Evolutionary conservation across 2,329 filamentous ascomycete genomes (phyloP), one percentile per base, ranked within the genome.

Genomic region (Cercospora sp.): DNA sequence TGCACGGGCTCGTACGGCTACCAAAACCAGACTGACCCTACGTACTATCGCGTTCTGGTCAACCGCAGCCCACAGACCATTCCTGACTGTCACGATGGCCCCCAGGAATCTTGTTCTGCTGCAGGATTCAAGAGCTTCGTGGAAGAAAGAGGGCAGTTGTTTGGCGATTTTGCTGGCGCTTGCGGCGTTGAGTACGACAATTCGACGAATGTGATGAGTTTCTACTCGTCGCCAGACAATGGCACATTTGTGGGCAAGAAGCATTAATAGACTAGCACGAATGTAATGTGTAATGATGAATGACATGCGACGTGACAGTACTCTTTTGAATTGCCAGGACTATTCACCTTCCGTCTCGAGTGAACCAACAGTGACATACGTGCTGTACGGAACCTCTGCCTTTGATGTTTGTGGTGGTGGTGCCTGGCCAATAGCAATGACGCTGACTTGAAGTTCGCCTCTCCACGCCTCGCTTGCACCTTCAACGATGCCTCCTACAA

Each of bases 1-100:
- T 91, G 89, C 77, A 74, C 73, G 7, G 82, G 83, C n/a, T 84
- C 84, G 72, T 84, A 84, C 67, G 85, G 87, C 6, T 88, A 82
- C 74, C 77, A 82, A 1, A 82, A 85, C 59, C 69, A 72, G 40
- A 74, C 75, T 10, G 74, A 75, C 69, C 74, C 77, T 18, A 77
- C 77, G 9, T 87, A 83, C 71, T 83, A 84, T 73, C 78, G 85
- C 16, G 82, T 85, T 0, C 72, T 86, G 24, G 84, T 85, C 12
- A 86, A 86, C 74, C 79, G 81, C 67, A 82, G 79, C 61, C 84
- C 84, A 16, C 83, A 86, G 74, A 81, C 81, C 13, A 72, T 87
- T 16, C 77, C 81, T 2, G 80, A 77, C 1, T 86, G 85, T 74
- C 76, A 76, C 26, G 82, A 85, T 72, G 85, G 85, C 0, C 85